These are phyloP conservation scores for Yamadazyma oceani DNA, from an alignment of 1,139 yeast genomes.

Conservation along the genomic window DNA sequence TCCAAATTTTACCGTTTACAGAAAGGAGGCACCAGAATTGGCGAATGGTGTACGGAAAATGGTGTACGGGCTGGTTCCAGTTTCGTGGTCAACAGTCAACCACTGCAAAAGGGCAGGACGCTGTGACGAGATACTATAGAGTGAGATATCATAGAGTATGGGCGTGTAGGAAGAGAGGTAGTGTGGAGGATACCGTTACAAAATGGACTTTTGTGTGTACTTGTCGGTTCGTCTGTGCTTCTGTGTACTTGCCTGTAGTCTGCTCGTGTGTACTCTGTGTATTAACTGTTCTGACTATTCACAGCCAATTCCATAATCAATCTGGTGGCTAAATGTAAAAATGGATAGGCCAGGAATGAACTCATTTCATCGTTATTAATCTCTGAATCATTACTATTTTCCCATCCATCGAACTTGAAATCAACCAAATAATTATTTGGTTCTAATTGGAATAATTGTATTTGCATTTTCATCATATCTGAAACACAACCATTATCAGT, in stretches of 20 bases:
- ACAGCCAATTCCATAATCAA: slow-evolving; percentile 97
- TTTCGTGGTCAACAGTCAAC: too few species aligned
- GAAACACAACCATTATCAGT: slow-evolving; percentile 19
- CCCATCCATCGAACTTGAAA: slow-evolving; percentile 98
- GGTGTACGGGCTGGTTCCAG: too few species aligned
- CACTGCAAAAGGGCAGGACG: too few species aligned
- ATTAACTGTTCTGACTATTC: slow-evolving; percentile 43
- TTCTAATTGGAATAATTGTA: slow-evolving; percentile 92
- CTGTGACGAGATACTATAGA: too few species aligned
- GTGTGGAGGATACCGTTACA: not conserved
- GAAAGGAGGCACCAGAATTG: slow-evolving; percentile 1
- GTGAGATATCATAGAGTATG: too few species aligned
- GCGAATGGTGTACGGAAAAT: not conserved
- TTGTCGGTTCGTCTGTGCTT: too few species aligned
- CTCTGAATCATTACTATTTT: slow-evolving; percentile 33
- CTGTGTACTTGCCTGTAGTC: not conserved
- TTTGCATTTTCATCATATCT: slow-evolving; percentile 88
- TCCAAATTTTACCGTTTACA: not conserved
- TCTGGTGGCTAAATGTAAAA: slow-evolving; percentile 86
- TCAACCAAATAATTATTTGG: slow-evolving; percentile 95
- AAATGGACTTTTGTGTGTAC: too few species aligned
- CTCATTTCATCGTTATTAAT: slow-evolving; percentile 69
- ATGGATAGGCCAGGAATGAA: slow-evolving; percentile 92
- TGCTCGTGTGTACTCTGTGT: not conserved
- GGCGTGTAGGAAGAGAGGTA: too few species aligned